Conservation (phyloP, 495 filamentous ascomycete genomes). For the Pyrenopolyporus hunteri region DNA sequence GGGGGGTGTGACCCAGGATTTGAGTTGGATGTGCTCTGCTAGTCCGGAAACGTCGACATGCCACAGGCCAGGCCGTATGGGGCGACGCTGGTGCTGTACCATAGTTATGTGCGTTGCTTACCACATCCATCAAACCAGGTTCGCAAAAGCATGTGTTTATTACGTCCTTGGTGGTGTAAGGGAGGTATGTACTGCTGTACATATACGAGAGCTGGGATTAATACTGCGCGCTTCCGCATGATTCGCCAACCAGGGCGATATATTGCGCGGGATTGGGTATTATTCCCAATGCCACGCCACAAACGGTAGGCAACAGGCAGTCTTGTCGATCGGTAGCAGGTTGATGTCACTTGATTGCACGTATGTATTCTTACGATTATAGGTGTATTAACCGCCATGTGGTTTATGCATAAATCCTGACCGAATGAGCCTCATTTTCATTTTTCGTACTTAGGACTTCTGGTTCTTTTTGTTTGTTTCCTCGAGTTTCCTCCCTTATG, state of each 20-base stretch:
- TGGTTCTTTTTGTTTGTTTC: neutral
- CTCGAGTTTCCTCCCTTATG: neutral
- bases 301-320: constrained; percentile 3
- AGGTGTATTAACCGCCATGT: neutral
- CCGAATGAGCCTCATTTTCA: neutral
- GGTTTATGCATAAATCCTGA: neutral
- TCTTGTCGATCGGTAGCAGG: constrained; percentile 9
- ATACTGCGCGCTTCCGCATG: constrained; percentile 14
- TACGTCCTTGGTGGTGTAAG: no score
- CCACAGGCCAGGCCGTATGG: constrained; percentile 24
- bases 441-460: neutral
- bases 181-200: neutral
- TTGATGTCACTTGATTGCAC: constrained; percentile 32
- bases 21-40: constrained; percentile 7
- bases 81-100: constrained; percentile 12
- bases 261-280: constrained; percentile 16
- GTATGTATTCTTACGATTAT: neutral
- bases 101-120: no score
- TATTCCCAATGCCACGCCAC: constrained; percentile 11
- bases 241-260: constrained; percentile 13
- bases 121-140: constrained; percentile 3
- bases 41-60: constrained; percentile 5
- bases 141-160: constrained; percentile 1
- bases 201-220: constrained; percentile 19
- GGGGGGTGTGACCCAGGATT: constrained; percentile 12